A percentile compares a stretch with the other conserved stretches of the same genome.
Evolutionary conservation across 768 basidiomycete genomes (phyloP).

Genomic region (Paxillus ammoniavirescens): DNA sequence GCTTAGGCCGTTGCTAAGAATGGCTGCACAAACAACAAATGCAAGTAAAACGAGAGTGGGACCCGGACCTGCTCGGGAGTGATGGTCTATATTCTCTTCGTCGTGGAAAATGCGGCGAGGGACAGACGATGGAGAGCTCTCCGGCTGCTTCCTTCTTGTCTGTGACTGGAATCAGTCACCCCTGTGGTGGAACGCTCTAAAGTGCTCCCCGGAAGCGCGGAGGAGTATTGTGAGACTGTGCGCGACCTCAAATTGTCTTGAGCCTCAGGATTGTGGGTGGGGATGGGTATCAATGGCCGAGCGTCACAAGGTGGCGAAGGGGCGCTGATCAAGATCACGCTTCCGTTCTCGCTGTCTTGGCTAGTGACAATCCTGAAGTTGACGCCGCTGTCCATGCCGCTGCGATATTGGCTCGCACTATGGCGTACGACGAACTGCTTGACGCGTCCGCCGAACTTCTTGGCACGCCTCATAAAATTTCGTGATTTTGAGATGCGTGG

Average conservation of each 20-base stretch:
- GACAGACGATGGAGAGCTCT: slow-evolving; percentile 29
- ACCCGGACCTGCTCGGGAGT: not conserved
- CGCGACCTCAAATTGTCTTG: slow-evolving; percentile 13
- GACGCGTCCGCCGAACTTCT: slow-evolving; percentile 26
- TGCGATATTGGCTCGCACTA: slow-evolving; percentile 7
- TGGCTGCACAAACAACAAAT: not conserved
- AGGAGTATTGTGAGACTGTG: slow-evolving; percentile 25
- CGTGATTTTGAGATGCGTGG: slow-evolving; percentile 12
- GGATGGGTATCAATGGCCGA: slow-evolving; percentile 3
- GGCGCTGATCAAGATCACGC: slow-evolving; percentile 30
- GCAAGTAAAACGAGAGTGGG: not conserved
- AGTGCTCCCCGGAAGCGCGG: slow-evolving; percentile 11
- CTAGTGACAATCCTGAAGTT: slow-evolving; percentile 17
- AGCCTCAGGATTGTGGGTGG: slow-evolving; percentile 2
- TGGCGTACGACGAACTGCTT: slow-evolving; percentile 24
- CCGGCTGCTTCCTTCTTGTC: slow-evolving; percentile 17
- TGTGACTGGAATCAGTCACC: slow-evolving; percentile 8
- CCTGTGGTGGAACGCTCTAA: slow-evolving; percentile 7
- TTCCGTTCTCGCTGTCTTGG: slow-evolving; percentile 30
- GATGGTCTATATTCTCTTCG: slow-evolving; percentile 18
- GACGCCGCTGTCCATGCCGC: slow-evolving; percentile 20
- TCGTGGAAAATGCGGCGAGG: slow-evolving; percentile 30
- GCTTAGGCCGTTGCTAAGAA: not conserved
- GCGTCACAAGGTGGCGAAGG: slow-evolving; percentile 27
- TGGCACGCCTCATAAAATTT: slow-evolving; percentile 26